These are phyloP conservation scores for Protomyces arabidopsidicola DNA, from an alignment of 1,139 yeast genomes.

Conservation along the genomic window DNA sequence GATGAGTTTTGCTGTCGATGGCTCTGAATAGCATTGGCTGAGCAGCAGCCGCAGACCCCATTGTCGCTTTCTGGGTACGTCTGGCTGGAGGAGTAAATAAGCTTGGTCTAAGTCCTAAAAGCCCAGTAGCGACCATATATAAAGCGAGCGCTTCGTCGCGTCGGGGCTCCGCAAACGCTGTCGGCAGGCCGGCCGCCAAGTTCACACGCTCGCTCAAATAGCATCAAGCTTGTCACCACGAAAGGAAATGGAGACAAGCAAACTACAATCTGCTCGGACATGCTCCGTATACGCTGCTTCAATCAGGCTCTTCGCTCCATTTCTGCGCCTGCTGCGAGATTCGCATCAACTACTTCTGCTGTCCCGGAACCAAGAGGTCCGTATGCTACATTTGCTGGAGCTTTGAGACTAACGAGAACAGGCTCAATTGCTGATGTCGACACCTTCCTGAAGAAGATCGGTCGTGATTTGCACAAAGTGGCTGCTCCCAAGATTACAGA, in stretches of 20 bases:
- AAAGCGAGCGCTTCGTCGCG: too few species aligned
- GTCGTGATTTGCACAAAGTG: slow-evolving; percentile 6
- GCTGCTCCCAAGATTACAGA: slow-evolving; percentile 7
- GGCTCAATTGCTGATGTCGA: background rate
- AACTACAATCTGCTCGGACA: background rate
- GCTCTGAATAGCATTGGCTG: background rate
- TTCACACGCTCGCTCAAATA: too few species aligned
- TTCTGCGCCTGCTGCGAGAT: background rate
- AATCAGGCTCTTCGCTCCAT: background rate
- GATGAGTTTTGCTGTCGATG: slow-evolving; percentile 5
- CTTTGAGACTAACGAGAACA: background rate
- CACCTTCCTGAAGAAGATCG: slow-evolving; percentile 10
- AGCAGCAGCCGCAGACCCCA: background rate
- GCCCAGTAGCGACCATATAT: too few species aligned
- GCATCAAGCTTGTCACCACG: too few species aligned
- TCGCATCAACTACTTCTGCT: background rate
- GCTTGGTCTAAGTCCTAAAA: too few species aligned
- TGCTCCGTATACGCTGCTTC: background rate
- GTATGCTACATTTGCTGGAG: background rate
- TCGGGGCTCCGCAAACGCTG: too few species aligned
- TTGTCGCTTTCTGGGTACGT: background rate
- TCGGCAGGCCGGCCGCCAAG: too few species aligned
- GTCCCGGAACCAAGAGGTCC: background rate
- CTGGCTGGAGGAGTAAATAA: background rate
- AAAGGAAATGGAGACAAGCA: too few species aligned